These are phyloP conservation scores for Pestalotiopsis sp. DNA, from an alignment of 2,329 filamentous ascomycete species.

Conservation along the genomic window DNA sequence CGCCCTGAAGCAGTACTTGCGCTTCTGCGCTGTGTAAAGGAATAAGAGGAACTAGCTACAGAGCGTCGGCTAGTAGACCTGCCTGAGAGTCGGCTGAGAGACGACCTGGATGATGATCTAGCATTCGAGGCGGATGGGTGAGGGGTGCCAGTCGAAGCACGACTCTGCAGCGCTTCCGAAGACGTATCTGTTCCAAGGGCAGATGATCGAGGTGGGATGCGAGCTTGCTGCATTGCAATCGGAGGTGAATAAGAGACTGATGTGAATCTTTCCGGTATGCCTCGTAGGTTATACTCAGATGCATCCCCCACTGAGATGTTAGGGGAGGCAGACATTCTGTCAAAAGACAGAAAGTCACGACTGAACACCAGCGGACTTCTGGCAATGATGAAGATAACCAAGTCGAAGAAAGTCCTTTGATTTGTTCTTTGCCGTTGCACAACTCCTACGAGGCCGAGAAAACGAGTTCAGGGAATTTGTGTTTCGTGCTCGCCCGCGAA, in stretches of 20 bases:
- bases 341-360: no score
- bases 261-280: no score
- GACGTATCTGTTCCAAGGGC: slow-evolving; percentile 2
- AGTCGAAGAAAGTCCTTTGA: no score
- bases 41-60: slow-evolving; percentile 29
- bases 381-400: no score
- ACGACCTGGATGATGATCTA: slow-evolving; percentile 22
- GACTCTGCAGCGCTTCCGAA: neutral
- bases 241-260: neutral
- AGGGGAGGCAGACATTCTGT: no score
- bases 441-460: no score
- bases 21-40: slow-evolving; percentile 25
- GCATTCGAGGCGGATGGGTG: slow-evolving; percentile 14
- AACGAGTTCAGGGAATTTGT: no score
- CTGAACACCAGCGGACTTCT: no score
- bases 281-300: no score
- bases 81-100: slow-evolving; percentile 30
- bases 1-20: slow-evolving; percentile 46
- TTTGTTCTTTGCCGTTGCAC: no score
- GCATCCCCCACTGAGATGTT: no score
- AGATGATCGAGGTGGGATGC: neutral
- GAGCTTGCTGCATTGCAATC: neutral
- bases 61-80: slow-evolving; percentile 26
- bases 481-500: no score
- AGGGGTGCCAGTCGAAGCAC: slow-evolving; percentile 24